A percentile compares a stretch with the other conserved stretches of the same genome.
These are phyloP conservation scores for Vachellia collinsii DNA, from an alignment of 306 rosid genomes.

Conservation along the genomic window DNA sequence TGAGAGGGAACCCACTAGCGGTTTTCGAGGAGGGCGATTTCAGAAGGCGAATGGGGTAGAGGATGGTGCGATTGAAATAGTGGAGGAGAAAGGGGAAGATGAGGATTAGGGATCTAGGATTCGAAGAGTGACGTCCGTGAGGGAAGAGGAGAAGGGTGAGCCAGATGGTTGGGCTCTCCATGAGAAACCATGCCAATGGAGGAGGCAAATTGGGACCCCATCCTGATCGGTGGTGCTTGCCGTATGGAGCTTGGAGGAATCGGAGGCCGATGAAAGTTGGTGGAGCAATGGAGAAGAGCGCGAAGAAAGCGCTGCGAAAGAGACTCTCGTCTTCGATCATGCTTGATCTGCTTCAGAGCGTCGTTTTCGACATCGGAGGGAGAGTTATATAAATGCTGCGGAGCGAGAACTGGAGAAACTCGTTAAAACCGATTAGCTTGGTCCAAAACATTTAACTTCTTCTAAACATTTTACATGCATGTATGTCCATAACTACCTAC, in stretches of 20 bases:
- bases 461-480: too few relatives aligned
- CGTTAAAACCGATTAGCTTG: too few relatives aligned
- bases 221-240: constrained; percentile 70
- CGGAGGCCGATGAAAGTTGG: constrained; percentile 62
- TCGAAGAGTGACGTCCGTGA: constrained; percentile 50
- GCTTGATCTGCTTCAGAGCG: neutral
- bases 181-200: constrained; percentile 80
- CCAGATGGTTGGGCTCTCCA: constrained; percentile 88
- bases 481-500: too few relatives aligned
- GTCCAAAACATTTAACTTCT: too few relatives aligned
- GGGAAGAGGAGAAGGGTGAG: constrained; percentile 76
- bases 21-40: neutral
- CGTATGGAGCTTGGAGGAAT: constrained; percentile 86
- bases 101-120: constrained; percentile 62
- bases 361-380: neutral
- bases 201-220: constrained; percentile 83
- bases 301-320: constrained; percentile 43
- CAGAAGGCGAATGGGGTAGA: constrained; percentile 66
- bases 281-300: constrained; percentile 60
- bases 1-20: constrained; percentile 53
- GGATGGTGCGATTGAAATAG: constrained; percentile 68
- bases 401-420: too few relatives aligned
- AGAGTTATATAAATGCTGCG: neutral
- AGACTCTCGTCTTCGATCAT: constrained; percentile 48
- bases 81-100: constrained; percentile 65